These are phyloP conservation scores for Nakaseomyces nivariensis DNA, from an alignment of 1,139 yeast genomes.

Conservation along the genomic window DNA sequence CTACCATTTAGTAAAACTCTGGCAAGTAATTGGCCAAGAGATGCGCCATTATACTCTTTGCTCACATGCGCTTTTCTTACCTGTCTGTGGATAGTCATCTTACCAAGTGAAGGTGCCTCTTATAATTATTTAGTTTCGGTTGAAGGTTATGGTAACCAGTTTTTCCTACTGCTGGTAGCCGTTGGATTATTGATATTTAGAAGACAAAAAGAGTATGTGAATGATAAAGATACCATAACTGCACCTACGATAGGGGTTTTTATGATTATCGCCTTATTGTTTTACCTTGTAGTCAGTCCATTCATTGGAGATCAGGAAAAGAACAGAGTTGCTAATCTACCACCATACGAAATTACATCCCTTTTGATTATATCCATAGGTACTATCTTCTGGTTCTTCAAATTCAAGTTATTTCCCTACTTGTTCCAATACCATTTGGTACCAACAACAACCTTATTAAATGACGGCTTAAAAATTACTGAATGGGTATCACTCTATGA, in stretches of 20 bases:
- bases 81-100: conserved; percentile 32
- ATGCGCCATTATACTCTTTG: conserved; percentile 46
- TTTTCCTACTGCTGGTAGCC: conserved; percentile 41
- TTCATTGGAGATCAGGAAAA: conserved; percentile 35
- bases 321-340: conserved; percentile 39
- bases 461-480: conserved; percentile 48
- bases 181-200: conserved; percentile 45
- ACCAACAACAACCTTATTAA: conserved; percentile 33
- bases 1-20: conserved; percentile 43
- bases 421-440: conserved; percentile 36
- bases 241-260: conserved; percentile 39
- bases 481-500: conserved; percentile 36
- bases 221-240: conserved; percentile 34
- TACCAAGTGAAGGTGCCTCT: conserved; percentile 44
- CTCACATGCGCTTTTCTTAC: conserved; percentile 29
- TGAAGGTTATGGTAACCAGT: conserved; percentile 48
- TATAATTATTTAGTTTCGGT: conserved; percentile 48
- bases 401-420: conserved; percentile 39
- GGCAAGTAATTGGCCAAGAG: conserved; percentile 49
- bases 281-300: conserved; percentile 40
- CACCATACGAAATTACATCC: conserved; percentile 43
- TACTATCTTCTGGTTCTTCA: conserved; percentile 40
- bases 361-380: conserved; percentile 31
- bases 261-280: conserved; percentile 34
- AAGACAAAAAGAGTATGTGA: conserved; percentile 32